Conservation (phyloP, 106 monocot species). For the Apostasia ramifera region DNA sequence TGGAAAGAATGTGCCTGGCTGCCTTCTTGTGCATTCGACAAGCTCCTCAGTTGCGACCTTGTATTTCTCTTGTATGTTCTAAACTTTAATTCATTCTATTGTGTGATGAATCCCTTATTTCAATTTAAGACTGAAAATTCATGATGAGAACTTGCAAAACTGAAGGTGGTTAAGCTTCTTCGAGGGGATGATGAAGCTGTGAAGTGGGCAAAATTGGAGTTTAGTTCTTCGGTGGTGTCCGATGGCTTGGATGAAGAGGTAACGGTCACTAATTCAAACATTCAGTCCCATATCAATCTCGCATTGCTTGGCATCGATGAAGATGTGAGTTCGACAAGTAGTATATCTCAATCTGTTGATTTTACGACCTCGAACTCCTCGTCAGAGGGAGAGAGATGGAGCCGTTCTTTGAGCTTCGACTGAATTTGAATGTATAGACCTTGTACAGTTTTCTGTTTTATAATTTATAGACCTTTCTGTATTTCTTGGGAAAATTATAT, state of each 20-base stretch:
- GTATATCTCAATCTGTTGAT: constrained; percentile 26
- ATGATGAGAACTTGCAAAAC: not conserved
- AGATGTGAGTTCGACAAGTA: constrained; percentile 46
- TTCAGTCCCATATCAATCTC: constrained; percentile 80
- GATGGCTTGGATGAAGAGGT: constrained; percentile 36
- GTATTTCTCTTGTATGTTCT: constrained; percentile 51
- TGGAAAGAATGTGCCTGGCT: constrained; percentile 62
- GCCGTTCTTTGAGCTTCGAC: constrained; percentile 64
- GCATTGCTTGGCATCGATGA: constrained; percentile 71
- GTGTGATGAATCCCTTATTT: too few species aligned
- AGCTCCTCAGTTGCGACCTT: constrained; percentile 53
- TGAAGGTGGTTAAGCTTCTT: constrained; percentile 30
- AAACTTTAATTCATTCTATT: not conserved
- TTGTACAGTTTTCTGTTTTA: too few species aligned
- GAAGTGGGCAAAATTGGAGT: constrained; percentile 54
- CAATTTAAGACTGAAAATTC: not conserved
- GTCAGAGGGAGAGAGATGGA: constrained; percentile 68
- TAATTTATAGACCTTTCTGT: too few species aligned
- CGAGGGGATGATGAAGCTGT: constrained; percentile 43
- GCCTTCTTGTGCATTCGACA: constrained; percentile 72
- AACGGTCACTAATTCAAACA: constrained; percentile 17
- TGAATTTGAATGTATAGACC: constrained; percentile 12
- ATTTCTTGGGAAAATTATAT: too few species aligned
- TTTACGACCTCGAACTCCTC: constrained; percentile 47
- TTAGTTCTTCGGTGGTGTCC: constrained; percentile 18